phyloP scores from a whole-genome alignment of 768 basidiomycete species.

The Lyophyllum atratum region DNA sequence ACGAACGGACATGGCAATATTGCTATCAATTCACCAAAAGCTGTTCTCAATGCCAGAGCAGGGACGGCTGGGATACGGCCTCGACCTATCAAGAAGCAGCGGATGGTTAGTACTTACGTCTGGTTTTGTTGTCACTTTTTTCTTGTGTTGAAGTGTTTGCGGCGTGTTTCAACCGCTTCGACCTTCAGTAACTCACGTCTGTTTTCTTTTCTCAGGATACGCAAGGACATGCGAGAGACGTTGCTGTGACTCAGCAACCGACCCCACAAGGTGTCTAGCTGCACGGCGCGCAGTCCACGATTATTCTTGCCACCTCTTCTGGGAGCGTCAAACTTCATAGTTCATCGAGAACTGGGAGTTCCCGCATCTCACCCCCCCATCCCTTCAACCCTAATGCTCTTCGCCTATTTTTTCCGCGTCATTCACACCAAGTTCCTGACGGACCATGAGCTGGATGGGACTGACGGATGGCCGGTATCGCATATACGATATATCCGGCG shows the following conservation, averaged over 20 bases:
- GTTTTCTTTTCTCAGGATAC: slow-evolving; percentile 45
- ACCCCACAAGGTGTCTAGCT: slow-evolving; percentile 68
- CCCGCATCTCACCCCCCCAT: background rate
- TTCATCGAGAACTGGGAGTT: background rate
- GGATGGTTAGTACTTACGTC: slow-evolving; percentile 53
- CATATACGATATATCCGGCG: background rate
- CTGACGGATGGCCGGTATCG: background rate
- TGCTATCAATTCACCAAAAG: slow-evolving; percentile 26
- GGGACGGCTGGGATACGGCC: slow-evolving; percentile 61
- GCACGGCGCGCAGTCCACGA: background rate
- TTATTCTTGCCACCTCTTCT: background rate
- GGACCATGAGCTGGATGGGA: background rate
- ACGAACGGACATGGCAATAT: slow-evolving; percentile 20
- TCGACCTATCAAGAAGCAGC: slow-evolving; percentile 74
- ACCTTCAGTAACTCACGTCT: background rate
- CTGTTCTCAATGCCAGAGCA: slow-evolving; percentile 54
- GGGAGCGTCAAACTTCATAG: background rate
- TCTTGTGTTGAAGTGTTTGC: slow-evolving; percentile 2
- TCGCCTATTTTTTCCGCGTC: background rate
- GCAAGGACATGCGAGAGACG: slow-evolving; percentile 64
- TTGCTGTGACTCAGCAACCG: slow-evolving; percentile 66
- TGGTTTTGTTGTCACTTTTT: slow-evolving; percentile 10
- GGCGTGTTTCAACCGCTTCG: background rate
- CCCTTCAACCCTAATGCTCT: background rate
- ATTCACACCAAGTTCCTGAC: background rate